Percentiles rank a stretch among this genome's conserved stretches.
Conservation (phyloP, 371 early-diverging fungal species). For the Mortierella sp. region DNA sequence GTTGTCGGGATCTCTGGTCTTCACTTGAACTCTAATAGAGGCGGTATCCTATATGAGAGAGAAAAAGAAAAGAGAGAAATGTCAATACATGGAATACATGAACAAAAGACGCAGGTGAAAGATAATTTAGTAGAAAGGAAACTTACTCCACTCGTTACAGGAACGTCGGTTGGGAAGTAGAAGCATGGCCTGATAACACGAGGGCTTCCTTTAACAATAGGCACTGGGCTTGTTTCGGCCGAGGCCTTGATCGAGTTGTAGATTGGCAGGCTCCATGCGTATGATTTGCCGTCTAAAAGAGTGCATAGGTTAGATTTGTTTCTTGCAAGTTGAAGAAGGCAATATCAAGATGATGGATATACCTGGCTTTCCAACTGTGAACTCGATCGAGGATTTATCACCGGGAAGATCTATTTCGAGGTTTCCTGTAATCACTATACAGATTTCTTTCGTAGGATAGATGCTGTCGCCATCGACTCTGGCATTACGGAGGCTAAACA, state of each 20-base stretch:
- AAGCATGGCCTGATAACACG: constrained; percentile 1
- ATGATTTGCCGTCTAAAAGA: not conserved
- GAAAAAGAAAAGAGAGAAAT: not conserved
- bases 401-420: constrained; percentile 1
- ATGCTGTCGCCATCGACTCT: not conserved
- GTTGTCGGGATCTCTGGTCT: not conserved
- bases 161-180: constrained; percentile 12
- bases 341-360: not conserved
- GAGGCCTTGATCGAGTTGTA: not conserved
- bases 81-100: not conserved
- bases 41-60: not conserved
- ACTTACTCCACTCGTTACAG: constrained; percentile 9
- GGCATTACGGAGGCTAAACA: constrained; percentile 2
- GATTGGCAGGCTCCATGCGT: not conserved
- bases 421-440: constrained; percentile 16
- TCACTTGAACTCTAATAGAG: not conserved
- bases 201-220: not conserved
- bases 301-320: not conserved
- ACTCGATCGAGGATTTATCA: not conserved
- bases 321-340: not conserved
- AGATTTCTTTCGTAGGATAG: not conserved
- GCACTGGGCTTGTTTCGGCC: not conserved
- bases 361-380: not conserved
- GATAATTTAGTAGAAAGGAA: not conserved
- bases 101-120: not conserved